phyloP scores from a whole-genome alignment of 208 protist genomes.

The Wallacemonas collosoma region DNA sequence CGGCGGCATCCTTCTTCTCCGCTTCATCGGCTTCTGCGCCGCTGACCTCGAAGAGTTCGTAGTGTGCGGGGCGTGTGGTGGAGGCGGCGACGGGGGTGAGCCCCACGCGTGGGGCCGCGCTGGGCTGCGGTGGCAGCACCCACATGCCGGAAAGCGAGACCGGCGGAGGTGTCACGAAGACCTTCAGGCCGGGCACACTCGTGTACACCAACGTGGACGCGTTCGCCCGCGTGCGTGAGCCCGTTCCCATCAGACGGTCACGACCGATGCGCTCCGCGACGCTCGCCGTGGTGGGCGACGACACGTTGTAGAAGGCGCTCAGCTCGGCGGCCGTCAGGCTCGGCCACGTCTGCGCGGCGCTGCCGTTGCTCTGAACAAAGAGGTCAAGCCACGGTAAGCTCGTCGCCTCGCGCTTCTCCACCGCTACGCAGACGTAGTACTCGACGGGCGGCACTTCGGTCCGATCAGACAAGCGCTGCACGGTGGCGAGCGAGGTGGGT shows the following conservation, averaged over 20 bases:
- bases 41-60: conserved; percentile 19
- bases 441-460: conserved; percentile 34
- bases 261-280: conserved; percentile 2
- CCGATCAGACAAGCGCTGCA: conserved; percentile 40
- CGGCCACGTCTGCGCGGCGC: neutral
- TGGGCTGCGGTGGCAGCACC: conserved; percentile 47
- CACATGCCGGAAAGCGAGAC: conserved; percentile 62
- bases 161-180: conserved; percentile 39
- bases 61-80: conserved; percentile 29
- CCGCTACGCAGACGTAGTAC: conserved; percentile 67
- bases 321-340: neutral
- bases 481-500: conserved; percentile 18
- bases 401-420: conserved; percentile 27
- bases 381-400: conserved; percentile 2
- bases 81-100: conserved; percentile 28
- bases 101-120: conserved; percentile 13
- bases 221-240: conserved; percentile 23
- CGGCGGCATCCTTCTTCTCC: neutral
- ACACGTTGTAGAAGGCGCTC: conserved; percentile 1
- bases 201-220: conserved; percentile 45
- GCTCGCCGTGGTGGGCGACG: neutral
- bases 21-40: neutral
- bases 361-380: conserved; percentile 13
- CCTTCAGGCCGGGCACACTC: conserved; percentile 53
- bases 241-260: conserved; percentile 19